These are phyloP conservation scores for Penicillium tannophilum DNA, from an alignment of 495 filamentous ascomycete species.

Conservation along the genomic window DNA sequence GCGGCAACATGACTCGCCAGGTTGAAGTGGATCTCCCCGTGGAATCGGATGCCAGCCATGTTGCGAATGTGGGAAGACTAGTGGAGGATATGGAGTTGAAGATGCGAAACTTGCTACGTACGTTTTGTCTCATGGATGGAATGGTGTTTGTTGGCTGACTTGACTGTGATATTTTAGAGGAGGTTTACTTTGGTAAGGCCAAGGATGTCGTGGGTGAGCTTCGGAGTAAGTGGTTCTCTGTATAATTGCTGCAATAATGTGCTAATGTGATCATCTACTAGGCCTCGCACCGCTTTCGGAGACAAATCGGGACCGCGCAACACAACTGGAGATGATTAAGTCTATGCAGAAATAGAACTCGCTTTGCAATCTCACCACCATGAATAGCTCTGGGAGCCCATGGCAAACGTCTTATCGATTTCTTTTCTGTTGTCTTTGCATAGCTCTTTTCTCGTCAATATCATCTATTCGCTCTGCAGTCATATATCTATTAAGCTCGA, in stretches of 20 bases:
- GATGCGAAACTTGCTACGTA: conserved; percentile 95
- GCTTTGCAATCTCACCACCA: neutral
- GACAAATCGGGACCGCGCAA: conserved; percentile 78
- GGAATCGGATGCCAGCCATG: conserved; percentile 88
- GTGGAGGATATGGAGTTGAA: conserved; percentile 99
- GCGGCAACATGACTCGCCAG: conserved; percentile 97
- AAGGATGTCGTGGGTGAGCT: conserved; percentile 99
- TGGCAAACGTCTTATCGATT: conserved; percentile 8
- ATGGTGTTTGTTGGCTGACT: conserved; percentile 12
- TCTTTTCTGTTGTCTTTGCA: conserved; percentile 15
- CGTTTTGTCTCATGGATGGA: conserved; percentile 19
- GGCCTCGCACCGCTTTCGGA: conserved; percentile 80
- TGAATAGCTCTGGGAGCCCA: conserved; percentile 16
- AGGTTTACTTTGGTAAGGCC: conserved; percentile 99
- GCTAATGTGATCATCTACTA: conserved; percentile 27
- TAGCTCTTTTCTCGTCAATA: conserved; percentile 21
- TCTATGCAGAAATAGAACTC: conserved; percentile 44
- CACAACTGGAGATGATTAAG: conserved; percentile 86
- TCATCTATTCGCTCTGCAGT: conserved; percentile 17
- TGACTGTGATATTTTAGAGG: conserved; percentile 53
- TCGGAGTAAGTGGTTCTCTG: conserved; percentile 62
- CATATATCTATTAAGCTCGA: conserved; percentile 4
- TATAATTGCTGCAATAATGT: conserved; percentile 5
- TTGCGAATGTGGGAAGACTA: conserved; percentile 90
- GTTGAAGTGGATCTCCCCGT: conserved; percentile 87